Base-by-base conservation (phyloP, 192 early-diverging fungal genomes). In the Coemansia sp. region DNA sequence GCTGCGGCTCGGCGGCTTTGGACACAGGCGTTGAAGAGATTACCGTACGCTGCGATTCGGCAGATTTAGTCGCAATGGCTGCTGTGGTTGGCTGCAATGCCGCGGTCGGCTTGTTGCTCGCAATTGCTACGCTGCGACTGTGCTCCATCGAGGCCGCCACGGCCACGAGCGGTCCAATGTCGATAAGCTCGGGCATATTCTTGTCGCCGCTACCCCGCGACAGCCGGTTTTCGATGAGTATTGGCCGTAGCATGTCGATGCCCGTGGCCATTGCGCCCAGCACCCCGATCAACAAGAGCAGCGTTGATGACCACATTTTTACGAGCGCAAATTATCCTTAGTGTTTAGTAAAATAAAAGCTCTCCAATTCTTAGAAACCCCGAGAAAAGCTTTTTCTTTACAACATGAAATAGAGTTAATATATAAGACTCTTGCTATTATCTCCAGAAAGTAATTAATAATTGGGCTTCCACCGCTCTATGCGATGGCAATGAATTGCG, bases 81-180 rank as follows among this genome's bases (percentile, higher is more conserved):
- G n/a, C n/a, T n/a, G n/a, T n/a, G n/a, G n/a, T n/a, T n/a, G n/a
- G n/a, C n/a, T n/a, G n/a, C n/a, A n/a, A n/a, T n/a, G n/a, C n/a
- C n/a, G n/a, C n/a, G n/a, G n/a, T n/a, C n/a, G n/a, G n/a, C n/a
- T n/a, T n/a, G n/a, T n/a, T n/a, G n/a, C n/a, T n/a, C n/a, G n/a
- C n/a, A 29, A n/a, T n/a, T 1, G 45, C n/a, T 14, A 17, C 29
- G 29, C n/a, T 42, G 19, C 26, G 27, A 26, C 8, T 5, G 28
- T 20, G 27, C 8, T 8, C 26, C n/a, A 47, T 27, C 5, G 15
- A 29, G 6, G 45, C 45, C 7, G 28, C 17, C n/a, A 15, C 26
- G 2, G 45, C 14, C 14, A 47, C 45, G 7, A 47, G 45, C 14
- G 45, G 45, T n/a, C 45, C 45, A 20, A 47, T 47, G 19, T 47